Evolutionary conservation across 805 yeast genomes (phyloP), one percentile per base, ranked within the genome.

Genomic region (Nakazawaea pomicola): DNA sequence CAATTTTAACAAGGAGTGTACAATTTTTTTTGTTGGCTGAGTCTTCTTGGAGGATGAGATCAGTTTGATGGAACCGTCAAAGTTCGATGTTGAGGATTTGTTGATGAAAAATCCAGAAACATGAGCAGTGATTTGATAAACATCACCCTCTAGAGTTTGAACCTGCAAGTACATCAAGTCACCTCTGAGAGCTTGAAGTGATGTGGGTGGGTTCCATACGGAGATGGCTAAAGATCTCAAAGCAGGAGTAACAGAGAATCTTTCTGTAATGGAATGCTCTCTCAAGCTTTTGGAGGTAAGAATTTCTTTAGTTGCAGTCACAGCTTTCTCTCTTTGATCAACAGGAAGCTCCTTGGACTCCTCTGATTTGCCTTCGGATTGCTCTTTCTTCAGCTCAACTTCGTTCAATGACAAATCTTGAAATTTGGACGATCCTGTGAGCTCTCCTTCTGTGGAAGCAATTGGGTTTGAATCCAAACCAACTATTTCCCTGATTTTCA

Each of bases 161-260:
- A 79, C 68, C 43, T 76, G 76, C 53, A 93, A 67, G 60, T 91
- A 91, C 44, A 83, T 67, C 51, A 90, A 67, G 55, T 90, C 95
- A 19, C 98, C 98, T 56, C 72, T 74, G 35, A 70, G 49, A 50
- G 67, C 74, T 56, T 73, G 76, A 38, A 68, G 63, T 14, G 81
- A 67, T 23, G 91, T 82, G 11, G 88, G 88, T 4, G 97, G 96
- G 49, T 85, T 81, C 93, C 96, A 91, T 40, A 77, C 75, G 11
- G 96, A 85, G 37, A 88, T 58, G 40, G 65, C 56, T 36, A 78
- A 61, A 0, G 74, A 64, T 49, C 70, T 74, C 46, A 93, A 62
- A 7, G 91, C 83, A 16, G 72, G 64, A 28, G 58, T 53, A 38
- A 68, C 49, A 33, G 54, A 53, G 12, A 64, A 48, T 11, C 60